phyloP scores from a whole-genome alignment of 169 alveolate species.

The Cryptosporidium muris region DNA sequence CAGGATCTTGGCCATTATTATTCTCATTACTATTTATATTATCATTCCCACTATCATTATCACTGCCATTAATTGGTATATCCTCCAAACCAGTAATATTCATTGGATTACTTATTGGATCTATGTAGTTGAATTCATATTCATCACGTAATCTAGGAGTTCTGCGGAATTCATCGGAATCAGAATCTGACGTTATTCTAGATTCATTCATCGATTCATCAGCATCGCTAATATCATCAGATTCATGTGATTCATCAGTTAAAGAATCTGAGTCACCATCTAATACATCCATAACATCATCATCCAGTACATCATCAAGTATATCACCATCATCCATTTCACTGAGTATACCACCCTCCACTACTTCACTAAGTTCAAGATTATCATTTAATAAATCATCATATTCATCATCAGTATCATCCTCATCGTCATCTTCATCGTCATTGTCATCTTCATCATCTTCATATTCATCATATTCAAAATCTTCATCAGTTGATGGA shows the following conservation, averaged over 20 bases:
- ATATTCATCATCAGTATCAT: not conserved
- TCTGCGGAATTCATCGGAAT: constrained; percentile 59
- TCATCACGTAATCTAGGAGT: constrained; percentile 66
- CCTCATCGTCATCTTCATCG: constrained; percentile 7
- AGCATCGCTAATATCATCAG: constrained; percentile 21
- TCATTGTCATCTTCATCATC: constrained; percentile 12
- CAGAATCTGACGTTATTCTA: constrained; percentile 47
- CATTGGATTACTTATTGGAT: constrained; percentile 57
- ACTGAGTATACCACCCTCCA: not conserved
- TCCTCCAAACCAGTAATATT: constrained; percentile 63
- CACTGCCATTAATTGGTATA: constrained; percentile 48
- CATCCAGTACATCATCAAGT: constrained; percentile 41
- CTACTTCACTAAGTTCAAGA: not conserved
- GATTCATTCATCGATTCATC: constrained; percentile 27
- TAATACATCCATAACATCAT: constrained; percentile 27
- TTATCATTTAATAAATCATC: not conserved
- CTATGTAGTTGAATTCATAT: constrained; percentile 55
- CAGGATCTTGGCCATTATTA: constrained; percentile 7
- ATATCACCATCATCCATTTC: constrained; percentile 18
- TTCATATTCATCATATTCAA: not conserved
- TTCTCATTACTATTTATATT: constrained; percentile 21
- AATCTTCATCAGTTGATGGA: not conserved
- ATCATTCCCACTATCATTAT: constrained; percentile 45
- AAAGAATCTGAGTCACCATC: constrained; percentile 30
- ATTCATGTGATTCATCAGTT: not conserved